Evolutionary conservation across 169 alveolate genomes (phyloP).

Genomic region (Eimeria acervulina): DNA sequence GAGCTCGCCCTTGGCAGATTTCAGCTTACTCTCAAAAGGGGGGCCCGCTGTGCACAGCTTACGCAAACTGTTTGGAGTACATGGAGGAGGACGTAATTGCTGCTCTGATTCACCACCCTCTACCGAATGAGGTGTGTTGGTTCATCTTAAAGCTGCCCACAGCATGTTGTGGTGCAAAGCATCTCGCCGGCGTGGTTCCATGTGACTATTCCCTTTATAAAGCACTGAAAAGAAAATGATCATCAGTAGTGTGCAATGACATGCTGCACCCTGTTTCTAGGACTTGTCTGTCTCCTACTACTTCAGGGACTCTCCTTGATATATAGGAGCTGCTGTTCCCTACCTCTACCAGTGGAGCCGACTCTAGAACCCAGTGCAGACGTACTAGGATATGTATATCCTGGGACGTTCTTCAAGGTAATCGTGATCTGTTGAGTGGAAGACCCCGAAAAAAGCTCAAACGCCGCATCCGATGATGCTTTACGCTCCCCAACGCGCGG

Average conservation of each 20-base stretch:
- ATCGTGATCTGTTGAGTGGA: background rate
- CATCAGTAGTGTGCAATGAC: background rate
- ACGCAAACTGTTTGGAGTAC: background rate
- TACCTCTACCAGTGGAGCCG: slow-evolving; percentile 69
- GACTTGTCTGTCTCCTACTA: background rate
- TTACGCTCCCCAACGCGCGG: background rate
- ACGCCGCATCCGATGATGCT: background rate
- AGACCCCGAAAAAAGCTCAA: background rate
- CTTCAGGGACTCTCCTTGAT: slow-evolving; percentile 56
- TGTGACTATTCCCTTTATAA: background rate
- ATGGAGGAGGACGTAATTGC: slow-evolving; percentile 64
- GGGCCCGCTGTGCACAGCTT: slow-evolving; percentile 60
- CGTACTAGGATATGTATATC: slow-evolving; percentile 42
- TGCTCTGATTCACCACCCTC: slow-evolving; percentile 60
- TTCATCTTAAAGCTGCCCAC: background rate
- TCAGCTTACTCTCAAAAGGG: slow-evolving; percentile 6
- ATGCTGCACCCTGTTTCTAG: background rate
- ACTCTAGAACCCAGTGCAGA: slow-evolving; percentile 62
- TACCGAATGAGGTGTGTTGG: slow-evolving; percentile 59
- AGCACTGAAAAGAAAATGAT: background rate
- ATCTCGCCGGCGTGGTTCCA: background rate
- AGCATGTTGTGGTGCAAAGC: background rate
- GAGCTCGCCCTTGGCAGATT: slow-evolving; percentile 47
- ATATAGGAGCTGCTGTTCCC: slow-evolving; percentile 30
- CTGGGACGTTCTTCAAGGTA: slow-evolving; percentile 64